Conservation (phyloP, 148 eudicot species). For the Cornus controversa region DNA sequence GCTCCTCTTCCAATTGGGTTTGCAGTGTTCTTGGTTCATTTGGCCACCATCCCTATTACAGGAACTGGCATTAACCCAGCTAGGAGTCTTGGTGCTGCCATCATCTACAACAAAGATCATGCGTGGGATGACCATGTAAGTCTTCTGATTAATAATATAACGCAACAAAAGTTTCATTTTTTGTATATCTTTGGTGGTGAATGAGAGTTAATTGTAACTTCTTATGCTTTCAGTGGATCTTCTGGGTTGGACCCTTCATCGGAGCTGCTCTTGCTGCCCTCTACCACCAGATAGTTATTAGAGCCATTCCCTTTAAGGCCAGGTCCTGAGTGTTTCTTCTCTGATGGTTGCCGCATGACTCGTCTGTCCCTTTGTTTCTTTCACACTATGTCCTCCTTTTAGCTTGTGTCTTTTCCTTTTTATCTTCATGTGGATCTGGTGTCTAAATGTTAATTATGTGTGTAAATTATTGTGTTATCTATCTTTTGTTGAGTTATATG, state of each 20-base stretch:
- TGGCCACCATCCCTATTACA: slow-evolving; percentile 81
- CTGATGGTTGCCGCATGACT: not conserved
- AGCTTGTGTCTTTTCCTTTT: not conserved
- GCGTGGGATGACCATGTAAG: slow-evolving; percentile 71
- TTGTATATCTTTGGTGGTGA: not conserved
- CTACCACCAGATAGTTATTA: slow-evolving; percentile 67
- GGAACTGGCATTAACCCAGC: slow-evolving; percentile 79
- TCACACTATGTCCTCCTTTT: not conserved
- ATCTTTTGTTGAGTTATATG: no score
- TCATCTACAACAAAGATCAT: slow-evolving; percentile 53
- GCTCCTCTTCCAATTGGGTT: slow-evolving; percentile 85
- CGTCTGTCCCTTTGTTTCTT: not conserved
- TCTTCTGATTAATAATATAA: not conserved
- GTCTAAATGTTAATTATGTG: not conserved
- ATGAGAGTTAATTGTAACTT: not conserved
- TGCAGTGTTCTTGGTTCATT: slow-evolving; percentile 63
- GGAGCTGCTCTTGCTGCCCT: slow-evolving; percentile 89
- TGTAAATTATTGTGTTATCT: not conserved
- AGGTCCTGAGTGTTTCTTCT: slow-evolving; percentile 16
- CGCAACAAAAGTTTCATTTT: not conserved
- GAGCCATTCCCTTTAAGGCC: slow-evolving; percentile 74
- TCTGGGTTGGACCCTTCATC: slow-evolving; percentile 92
- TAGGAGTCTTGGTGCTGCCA: slow-evolving; percentile 71
- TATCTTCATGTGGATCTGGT: not conserved
- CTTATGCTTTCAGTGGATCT: slow-evolving; percentile 61